Base-by-base conservation (phyloP, 1,139 yeast genomes). In the Yamadazyma blattariae region DNA sequence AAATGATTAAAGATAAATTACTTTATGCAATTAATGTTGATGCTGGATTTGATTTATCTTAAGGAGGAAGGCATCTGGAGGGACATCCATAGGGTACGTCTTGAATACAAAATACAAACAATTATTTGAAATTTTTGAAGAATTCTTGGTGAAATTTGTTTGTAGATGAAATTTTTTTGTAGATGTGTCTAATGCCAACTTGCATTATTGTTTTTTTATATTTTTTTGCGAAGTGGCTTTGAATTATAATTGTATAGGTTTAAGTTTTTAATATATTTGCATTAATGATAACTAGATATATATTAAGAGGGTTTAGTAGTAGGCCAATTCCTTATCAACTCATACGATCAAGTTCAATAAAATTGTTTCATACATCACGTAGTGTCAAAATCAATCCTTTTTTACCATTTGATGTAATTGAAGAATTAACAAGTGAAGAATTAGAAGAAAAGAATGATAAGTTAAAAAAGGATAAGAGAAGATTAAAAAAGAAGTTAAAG, bases 1-100 rank as follows among this genome's bases (percentile, higher is more conserved):
- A 67, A 30, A 34, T 73, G 3, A 60, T 92, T 33, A 69, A 72
- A 38, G 61, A 71, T 35, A 90, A 89, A 54, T 59, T 92, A 34
- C 55, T 87, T 23, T 86, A 84, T 54, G 80, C 95, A 1, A 88
- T 92, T 33, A 77, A 78, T 39, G 72, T 89, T 0, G 88, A 80
- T 9, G 89, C 96, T 1, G 86, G 97, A 2, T 90, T 90, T 58
- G 97, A 90, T 51, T 65, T 90, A 42, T 80, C 89, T 2, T 44
- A 36, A 17, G 7, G 19, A 17, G 19, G 28, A 11, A 13, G 28
- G 20, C n/a, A n/a, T n/a, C n/a, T n/a, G n/a, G n/a, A n/a, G n/a
- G n/a, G n/a, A n/a, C n/a, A n/a, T n/a, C n/a, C n/a, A n/a, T n/a
- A n/a, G n/a, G n/a, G n/a, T n/a, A n/a, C n/a, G n/a, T n/a, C n/a